Evolutionary conservation across 139 green algal genomes (phyloP), one percentile per base, ranked within the genome.

Genomic region (Volvox africanus): DNA sequence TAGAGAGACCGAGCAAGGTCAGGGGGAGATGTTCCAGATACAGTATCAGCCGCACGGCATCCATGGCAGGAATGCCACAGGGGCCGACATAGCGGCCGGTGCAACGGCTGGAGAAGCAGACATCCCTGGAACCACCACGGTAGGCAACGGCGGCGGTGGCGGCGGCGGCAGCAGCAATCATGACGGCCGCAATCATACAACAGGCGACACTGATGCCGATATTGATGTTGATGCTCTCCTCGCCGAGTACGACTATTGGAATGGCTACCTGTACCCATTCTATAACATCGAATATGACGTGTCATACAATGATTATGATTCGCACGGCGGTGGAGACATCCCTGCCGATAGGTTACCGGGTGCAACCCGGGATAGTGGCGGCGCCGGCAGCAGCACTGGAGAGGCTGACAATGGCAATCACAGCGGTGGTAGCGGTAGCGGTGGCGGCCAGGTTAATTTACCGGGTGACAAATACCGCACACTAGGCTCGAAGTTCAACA

Each of bases 221-320:
- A 30, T 84, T 5, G 62, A 82, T n/a, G 69, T 80, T 1, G 85
- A 36, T 14, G 69, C 30, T 16, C 69, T 89, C 32, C 85, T 73
- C 22, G 28, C 71, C 28, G 85, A 89, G 68, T 89, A 89, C 44
- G 85, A 82, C 0, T 89, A 89, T 71, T 89, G 85, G 85, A 89
- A 89, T 26, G 85, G 85, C n/a, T 89, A 89, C 69, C 50, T 89
- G 69, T 32, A 33, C 30, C 44, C 85, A 0, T 89, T 82, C 26
- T 89, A 89, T 30, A 89, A 82, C 85, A 30, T 69, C 3, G 85
- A 89, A 32, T 89, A 89, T 71, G 85, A 89, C 37, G 50, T 82
- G 69, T 30, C 85, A 69, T 89, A 89, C 84, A 44, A 55, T 5
- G 28, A 36, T 35, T 37, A 89, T 1, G 28, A 32, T 55, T 20